Percentiles rank a stretch among this genome's conserved stretches.
phyloP scores from a whole-genome alignment of 768 basidiomycete species.

The Imleria badia region DNA sequence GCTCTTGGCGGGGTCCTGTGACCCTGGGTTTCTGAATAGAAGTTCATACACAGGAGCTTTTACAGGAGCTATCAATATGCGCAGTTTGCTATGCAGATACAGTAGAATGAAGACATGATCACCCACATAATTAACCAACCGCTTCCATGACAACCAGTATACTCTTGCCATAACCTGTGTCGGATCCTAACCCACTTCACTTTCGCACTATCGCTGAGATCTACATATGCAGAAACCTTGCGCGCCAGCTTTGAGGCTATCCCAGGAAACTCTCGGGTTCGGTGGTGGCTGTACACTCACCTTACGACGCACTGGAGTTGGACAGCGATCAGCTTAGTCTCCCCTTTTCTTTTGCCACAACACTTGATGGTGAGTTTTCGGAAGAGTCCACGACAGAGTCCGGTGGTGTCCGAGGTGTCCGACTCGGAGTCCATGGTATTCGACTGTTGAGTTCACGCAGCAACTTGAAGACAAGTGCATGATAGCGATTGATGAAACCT shows the following conservation, averaged over 20 bases:
- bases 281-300: too few species aligned
- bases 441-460: too few species aligned
- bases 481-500: too few species aligned
- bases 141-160: too few species aligned
- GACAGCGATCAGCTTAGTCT: not conserved
- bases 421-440: too few species aligned
- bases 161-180: not conserved
- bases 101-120: not conserved
- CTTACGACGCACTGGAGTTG: not conserved
- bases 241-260: not conserved
- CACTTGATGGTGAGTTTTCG: too few species aligned
- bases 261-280: too few species aligned
- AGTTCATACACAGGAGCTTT: not conserved
- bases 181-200: not conserved
- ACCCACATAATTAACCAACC: not conserved
- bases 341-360: too few species aligned
- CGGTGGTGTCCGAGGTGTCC: too few species aligned
- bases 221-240: not conserved
- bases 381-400: too few species aligned
- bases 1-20: not conserved
- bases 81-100: not conserved
- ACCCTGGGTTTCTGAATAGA: not conserved
- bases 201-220: not conserved
- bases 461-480: too few species aligned
- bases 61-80: not conserved